Evolutionary conservation across 2,329 filamentous ascomycete genomes (phyloP), one percentile per base, ranked within the genome.

Genomic region (Elsinoe arachidis): DNA sequence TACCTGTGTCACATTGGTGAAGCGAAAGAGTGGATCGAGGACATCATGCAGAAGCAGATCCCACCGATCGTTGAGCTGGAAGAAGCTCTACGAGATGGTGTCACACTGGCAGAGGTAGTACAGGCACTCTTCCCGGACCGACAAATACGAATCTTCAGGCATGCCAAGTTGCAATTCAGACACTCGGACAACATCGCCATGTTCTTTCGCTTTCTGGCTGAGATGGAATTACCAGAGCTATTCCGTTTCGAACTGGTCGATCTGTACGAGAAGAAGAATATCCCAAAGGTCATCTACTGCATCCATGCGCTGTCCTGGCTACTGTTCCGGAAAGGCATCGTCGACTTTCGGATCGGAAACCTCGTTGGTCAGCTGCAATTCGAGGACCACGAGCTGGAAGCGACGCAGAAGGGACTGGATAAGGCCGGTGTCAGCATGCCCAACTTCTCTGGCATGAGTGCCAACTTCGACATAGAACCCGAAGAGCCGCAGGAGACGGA

Each of bases 1-100:
- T 99, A 99, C 69, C 85, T 99, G 37, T 99, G 93, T 69, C 93
- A 99, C 68, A 97, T 99, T 63, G 93, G 93, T 70, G 93, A 99
- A 76, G 93, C 93, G 19, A 97, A 97, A 70, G 92, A 97, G 72
- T 99, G 93, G 93, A 96, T 99, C 63, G 93, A 99, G 68, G 84
- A 95, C 69, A 83, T 96, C 59, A 89, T 93, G 57, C 83, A 92
- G 61, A 84, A 86, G 63, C 78, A 86, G 54, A 89, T 99, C 37
- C 91, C 93, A 2, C 88, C 92, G 0, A 96, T 97, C 64, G 87
- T 99, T 19, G 85, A 96, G 69, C 76, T 99, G 1, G 93, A 99
- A 69, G 91, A 99, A 72, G 90, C 90, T 12, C 76, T 99, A 41
- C 82, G 93, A 62, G 86, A 99, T 69, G 95, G 93, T 51, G 90